Evolutionary conservation across 345 rosid species (phyloP).

Genomic region (Stellera chamaejasme): DNA sequence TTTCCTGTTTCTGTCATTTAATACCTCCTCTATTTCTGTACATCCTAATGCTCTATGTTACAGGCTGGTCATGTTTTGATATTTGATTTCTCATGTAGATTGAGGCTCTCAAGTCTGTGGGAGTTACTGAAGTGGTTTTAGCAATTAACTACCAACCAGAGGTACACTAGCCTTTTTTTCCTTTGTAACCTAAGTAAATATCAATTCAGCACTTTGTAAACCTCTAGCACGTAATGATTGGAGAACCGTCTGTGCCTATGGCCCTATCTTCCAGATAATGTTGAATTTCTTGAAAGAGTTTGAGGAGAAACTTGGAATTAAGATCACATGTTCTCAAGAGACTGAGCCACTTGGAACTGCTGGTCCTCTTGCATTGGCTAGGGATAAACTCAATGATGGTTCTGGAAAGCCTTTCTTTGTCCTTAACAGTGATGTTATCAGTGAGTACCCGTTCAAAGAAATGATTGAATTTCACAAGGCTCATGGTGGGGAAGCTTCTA

Average conservation of each 20-base stretch:
- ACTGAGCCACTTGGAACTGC: slow-evolving; percentile 99
- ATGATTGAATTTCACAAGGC: slow-evolving; percentile 81
- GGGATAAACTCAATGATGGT: slow-evolving; percentile 74
- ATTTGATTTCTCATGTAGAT: slow-evolving; percentile 36
- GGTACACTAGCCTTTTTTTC: slow-evolving; percentile 25
- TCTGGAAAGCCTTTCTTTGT: slow-evolving; percentile 94
- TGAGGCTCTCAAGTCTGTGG: slow-evolving; percentile 92
- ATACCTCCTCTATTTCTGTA: no score
- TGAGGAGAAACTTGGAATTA: slow-evolving; percentile 83
- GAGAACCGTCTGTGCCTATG: slow-evolving; percentile 2
- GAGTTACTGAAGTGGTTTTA: slow-evolving; percentile 94
- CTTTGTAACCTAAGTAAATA: not conserved
- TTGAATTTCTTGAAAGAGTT: slow-evolving; percentile 84
- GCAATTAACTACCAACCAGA: slow-evolving; percentile 99
- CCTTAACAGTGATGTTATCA: slow-evolving; percentile 98
- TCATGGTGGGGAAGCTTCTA: slow-evolving; percentile 98
- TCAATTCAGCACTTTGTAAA: not conserved
- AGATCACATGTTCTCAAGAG: slow-evolving; percentile 95
- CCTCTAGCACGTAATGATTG: not conserved
- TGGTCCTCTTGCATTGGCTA: slow-evolving; percentile 97
- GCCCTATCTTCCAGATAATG: slow-evolving; percentile 60
- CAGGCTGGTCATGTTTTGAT: slow-evolving; percentile 2
- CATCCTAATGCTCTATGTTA: no score
- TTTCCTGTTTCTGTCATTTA: no score
- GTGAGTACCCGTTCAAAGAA: slow-evolving; percentile 82